Evolutionary conservation across 176 grass and related monocot genomes (phyloP).

Genomic region (Secale cereale): DNA sequence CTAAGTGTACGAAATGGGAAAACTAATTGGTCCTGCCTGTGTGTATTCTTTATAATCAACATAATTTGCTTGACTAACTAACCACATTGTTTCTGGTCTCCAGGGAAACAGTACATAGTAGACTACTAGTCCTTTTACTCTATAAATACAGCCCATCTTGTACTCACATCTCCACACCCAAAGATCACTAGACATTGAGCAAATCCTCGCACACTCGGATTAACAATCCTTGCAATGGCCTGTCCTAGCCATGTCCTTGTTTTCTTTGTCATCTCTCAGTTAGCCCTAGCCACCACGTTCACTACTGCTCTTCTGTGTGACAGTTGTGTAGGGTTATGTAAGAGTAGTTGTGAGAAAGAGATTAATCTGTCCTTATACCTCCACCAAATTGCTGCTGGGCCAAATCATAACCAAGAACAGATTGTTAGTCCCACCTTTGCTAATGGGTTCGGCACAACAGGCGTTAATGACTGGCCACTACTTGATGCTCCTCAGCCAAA

Average conservation of each 20-base stretch:
- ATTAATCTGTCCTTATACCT: not conserved
- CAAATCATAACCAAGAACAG: not conserved
- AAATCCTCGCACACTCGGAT: not conserved
- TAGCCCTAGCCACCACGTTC: not conserved
- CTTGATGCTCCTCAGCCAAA: not conserved
- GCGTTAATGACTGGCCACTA: not conserved
- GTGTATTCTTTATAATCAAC: not conserved
- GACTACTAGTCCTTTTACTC: not conserved
- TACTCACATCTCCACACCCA: not conserved
- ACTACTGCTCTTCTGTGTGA: too few species aligned
- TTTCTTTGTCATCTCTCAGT: not conserved
- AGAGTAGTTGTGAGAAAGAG: not conserved
- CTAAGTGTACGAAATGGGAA: too few species aligned
- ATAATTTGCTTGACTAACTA: not conserved
- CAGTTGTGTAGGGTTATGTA: not conserved
- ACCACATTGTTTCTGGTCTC: not conserved
- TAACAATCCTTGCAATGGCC: not conserved
- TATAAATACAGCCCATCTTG: not conserved
- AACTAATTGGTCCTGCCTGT: too few species aligned
- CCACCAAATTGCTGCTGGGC: not conserved
- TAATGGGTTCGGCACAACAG: not conserved
- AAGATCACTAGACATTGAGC: not conserved
- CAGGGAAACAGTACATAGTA: not conserved
- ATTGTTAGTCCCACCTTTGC: not conserved
- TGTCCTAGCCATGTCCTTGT: not conserved